Evolutionary conservation across 2,329 filamentous ascomycete genomes (phyloP).

Genomic region (Neoscytalidium dimidiatum): DNA sequence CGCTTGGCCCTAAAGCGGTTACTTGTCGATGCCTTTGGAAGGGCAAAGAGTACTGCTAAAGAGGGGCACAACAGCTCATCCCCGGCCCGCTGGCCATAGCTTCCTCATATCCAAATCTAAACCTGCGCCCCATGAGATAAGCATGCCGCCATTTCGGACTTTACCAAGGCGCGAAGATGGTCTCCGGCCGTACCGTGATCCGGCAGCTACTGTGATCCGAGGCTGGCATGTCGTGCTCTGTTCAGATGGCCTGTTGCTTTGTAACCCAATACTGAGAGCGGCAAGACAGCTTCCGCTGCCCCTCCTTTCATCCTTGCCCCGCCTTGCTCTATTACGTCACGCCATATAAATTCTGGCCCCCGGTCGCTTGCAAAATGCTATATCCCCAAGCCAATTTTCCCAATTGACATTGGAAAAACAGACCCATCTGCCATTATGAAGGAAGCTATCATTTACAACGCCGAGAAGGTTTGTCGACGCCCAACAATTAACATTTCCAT

Average conservation of each 20-base stretch:
- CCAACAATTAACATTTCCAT: not conserved
- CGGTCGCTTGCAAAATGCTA: not conserved
- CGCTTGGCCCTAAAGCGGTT: too few species aligned
- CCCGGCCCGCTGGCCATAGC: constrained; percentile 4
- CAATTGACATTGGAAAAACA: not conserved
- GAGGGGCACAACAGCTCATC: not conserved
- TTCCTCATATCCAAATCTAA: not conserved
- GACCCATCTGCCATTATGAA: constrained; percentile 24
- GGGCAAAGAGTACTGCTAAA: too few species aligned
- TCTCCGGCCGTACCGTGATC: not conserved
- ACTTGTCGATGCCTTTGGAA: not conserved
- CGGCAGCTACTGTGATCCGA: not conserved
- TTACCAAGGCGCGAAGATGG: not conserved
- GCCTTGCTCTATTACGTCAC: not conserved
- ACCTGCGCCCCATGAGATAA: not conserved
- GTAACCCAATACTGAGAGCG: not conserved
- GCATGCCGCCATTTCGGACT: not conserved
- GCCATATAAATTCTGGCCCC: not conserved
- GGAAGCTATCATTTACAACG: constrained; percentile 27
- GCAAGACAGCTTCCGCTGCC: not conserved
- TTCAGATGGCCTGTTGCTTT: not conserved
- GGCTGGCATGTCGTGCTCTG: not conserved
- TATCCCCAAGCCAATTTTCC: too few species aligned
- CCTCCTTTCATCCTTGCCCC: not conserved
- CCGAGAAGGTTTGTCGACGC: not conserved